Evolutionary conservation across 2,329 filamentous ascomycete species (phyloP), one percentile per base, ranked within the genome.

Genomic region (Hymenoscyphus salicellus): DNA sequence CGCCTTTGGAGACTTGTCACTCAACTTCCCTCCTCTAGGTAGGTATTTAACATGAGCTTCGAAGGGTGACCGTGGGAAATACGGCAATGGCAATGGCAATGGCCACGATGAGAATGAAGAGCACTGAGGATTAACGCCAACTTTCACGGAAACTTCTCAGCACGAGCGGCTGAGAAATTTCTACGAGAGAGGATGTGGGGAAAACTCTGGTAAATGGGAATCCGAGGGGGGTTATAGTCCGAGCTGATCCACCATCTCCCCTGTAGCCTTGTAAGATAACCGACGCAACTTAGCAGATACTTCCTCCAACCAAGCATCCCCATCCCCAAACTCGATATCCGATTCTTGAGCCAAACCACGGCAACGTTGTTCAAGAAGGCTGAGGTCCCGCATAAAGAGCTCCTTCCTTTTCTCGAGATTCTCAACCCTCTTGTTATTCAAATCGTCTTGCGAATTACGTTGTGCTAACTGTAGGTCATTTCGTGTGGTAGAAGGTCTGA

Each of bases 281-380:
- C 46, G 46, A 52, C 46, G 46, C 8, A 52, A 52, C 46, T 52
- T 52, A 26, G 46, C 46, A 26, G 46, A 52, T 26, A 52, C 46
- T 23, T 52, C 46, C 46, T 52, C 46, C 20, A 52, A 52, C 46
- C 46, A 52, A 26, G 46, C 23, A 20, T 20, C 46, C 23, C 46
- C 46, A 52, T 52, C 46, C 14, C 46, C 46, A 14, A 52, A 52
- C 11, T 28, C 46, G 3, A 52, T 23, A 8, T 52, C 46, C 20
- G 46, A 52, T 52, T 52, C 46, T 23, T 26, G n/a, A 14, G 46
- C 46, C 46, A 52, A 14, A 7, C 46, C 46, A 5, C 20, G 46
- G 11, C 46, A 52, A 14, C 46, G 46, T 23, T 26, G 46, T 26
- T 52, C 46, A 26, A 52, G 46, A 52, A 52, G 46, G 23, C 46